Evolutionary conservation across 257 asterid genomes (phyloP).

Genomic region (Striga asiatica): DNA sequence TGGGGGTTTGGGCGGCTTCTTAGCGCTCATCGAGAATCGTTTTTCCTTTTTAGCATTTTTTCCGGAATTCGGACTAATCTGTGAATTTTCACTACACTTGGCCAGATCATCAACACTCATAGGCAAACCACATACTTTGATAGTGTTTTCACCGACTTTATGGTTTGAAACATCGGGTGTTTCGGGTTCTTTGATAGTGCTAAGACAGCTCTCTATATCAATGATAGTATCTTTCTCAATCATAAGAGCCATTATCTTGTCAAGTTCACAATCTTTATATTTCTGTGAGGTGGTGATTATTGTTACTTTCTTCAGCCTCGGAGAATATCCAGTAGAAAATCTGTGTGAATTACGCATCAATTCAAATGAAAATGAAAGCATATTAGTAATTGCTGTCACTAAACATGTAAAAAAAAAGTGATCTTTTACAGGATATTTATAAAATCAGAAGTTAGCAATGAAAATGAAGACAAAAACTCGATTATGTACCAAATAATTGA

Average conservation of each 20-base stretch:
- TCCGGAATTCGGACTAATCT: conserved; percentile 9
- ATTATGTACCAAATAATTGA: conserved; percentile 9
- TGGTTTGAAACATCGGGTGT: too few relatives aligned
- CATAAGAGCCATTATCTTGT: conserved; percentile 12
- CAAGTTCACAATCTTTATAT: neutral
- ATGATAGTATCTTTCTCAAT: conserved; percentile 24
- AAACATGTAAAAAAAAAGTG: neutral
- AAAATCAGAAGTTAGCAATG: neutral
- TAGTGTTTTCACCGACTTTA: too few relatives aligned
- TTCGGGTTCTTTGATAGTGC: conserved; percentile 19
- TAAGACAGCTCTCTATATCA: conserved; percentile 35
- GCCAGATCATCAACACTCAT: conserved; percentile 13
- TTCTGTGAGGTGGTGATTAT: neutral
- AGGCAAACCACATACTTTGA: too few relatives aligned
- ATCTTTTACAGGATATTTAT: neutral
- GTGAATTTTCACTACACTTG: conserved; percentile 19
- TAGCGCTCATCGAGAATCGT: conserved; percentile 41
- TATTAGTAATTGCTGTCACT: neutral
- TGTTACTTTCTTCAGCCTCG: too few relatives aligned
- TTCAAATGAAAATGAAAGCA: neutral
- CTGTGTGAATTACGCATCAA: too few relatives aligned
- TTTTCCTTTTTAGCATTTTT: conserved; percentile 44
- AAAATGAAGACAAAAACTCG: conserved; percentile 11
- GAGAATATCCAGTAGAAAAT: too few relatives aligned
- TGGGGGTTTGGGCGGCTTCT: conserved; percentile 75